A percentile compares a stretch with the other conserved stretches of the same genome.
These are phyloP conservation scores for Torrubiella hemipterigena DNA, from an alignment of 2,329 filamentous ascomycete genomes.

Conservation along the genomic window DNA sequence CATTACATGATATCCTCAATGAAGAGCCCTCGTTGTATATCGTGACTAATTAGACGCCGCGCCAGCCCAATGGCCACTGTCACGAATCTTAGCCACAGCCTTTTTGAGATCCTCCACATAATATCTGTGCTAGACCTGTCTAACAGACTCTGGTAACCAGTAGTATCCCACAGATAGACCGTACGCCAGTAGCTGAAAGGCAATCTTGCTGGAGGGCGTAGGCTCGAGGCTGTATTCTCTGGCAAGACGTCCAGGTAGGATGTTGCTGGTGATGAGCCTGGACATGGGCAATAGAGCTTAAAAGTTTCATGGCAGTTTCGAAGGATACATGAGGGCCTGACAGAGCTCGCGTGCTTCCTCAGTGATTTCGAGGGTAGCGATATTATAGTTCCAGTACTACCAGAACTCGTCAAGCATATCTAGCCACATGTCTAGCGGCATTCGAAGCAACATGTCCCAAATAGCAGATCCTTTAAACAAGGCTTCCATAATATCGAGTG, in stretches of 20 bases:
- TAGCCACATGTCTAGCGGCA: slow-evolving; percentile 23
- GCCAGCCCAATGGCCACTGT: slow-evolving; percentile 10
- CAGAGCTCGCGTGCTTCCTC: slow-evolving; percentile 15
- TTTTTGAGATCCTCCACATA: slow-evolving; percentile 14
- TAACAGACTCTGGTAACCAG: slow-evolving; percentile 6
- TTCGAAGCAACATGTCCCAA: slow-evolving; percentile 15
- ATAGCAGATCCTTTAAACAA: slow-evolving; percentile 16
- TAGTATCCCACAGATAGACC: slow-evolving; percentile 15
- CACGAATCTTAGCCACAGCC: slow-evolving; percentile 9
- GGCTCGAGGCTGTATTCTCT: slow-evolving; percentile 12
- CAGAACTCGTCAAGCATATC: slow-evolving; percentile 19
- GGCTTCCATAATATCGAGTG: slow-evolving; percentile 12
- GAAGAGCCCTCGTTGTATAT: too few species aligned
- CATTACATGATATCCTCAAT: too few species aligned
- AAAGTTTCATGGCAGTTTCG: slow-evolving; percentile 11
- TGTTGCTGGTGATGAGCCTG: slow-evolving; percentile 9
- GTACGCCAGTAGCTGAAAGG: slow-evolving; percentile 11
- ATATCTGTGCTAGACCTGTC: slow-evolving; percentile 10
- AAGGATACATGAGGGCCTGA: slow-evolving; percentile 13
- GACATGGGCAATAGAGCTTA: slow-evolving; percentile 10
- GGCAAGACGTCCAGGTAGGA: slow-evolving; percentile 11
- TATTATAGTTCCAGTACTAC: slow-evolving; percentile 23
- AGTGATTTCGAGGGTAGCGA: slow-evolving; percentile 19
- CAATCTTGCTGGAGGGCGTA: slow-evolving; percentile 7
- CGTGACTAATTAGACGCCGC: too few species aligned